phyloP scores from a whole-genome alignment of 768 basidiomycete genomes.

The Suillus bovinus region DNA sequence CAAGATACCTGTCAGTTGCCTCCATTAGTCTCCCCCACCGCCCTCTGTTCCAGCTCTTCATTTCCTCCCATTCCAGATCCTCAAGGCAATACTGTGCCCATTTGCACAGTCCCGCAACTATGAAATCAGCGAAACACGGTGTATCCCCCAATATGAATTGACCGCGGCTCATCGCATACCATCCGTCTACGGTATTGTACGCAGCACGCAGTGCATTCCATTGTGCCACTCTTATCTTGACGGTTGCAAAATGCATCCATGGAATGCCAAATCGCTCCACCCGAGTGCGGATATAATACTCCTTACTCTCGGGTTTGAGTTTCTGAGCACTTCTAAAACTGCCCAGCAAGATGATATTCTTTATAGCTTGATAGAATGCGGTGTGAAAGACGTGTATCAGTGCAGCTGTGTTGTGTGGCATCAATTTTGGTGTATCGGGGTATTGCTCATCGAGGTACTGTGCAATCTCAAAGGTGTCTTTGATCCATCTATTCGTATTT shows the following conservation, averaged over 20 bases:
- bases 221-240: slow-evolving; percentile 28
- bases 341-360: slow-evolving; percentile 19
- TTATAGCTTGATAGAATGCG: slow-evolving; percentile 11
- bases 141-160: slow-evolving; percentile 17
- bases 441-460: slow-evolving; percentile 52
- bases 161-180: slow-evolving; percentile 13
- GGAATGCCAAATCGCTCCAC: slow-evolving; percentile 34
- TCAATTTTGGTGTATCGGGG: slow-evolving; percentile 40
- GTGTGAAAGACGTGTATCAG: slow-evolving; percentile 34
- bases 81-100: no score
- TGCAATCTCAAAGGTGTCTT: slow-evolving; percentile 49
- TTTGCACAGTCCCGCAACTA: slow-evolving; percentile 19
- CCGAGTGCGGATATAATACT: slow-evolving; percentile 42
- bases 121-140: slow-evolving; percentile 24
- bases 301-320: slow-evolving; percentile 35
- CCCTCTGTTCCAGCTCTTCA: no score
- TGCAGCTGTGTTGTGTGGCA: slow-evolving; percentile 35
- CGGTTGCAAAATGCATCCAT: slow-evolving; percentile 34
- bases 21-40: slow-evolving; percentile 17
- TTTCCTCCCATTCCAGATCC: no score
- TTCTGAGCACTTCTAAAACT: slow-evolving; percentile 24
- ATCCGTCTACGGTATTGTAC: slow-evolving; percentile 23
- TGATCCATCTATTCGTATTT: no score
- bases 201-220: slow-evolving; percentile 40
- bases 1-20: slow-evolving; percentile 18